These are phyloP conservation scores for Pichia cephalocereana DNA, from an alignment of 805 yeast species.

Conservation along the genomic window DNA sequence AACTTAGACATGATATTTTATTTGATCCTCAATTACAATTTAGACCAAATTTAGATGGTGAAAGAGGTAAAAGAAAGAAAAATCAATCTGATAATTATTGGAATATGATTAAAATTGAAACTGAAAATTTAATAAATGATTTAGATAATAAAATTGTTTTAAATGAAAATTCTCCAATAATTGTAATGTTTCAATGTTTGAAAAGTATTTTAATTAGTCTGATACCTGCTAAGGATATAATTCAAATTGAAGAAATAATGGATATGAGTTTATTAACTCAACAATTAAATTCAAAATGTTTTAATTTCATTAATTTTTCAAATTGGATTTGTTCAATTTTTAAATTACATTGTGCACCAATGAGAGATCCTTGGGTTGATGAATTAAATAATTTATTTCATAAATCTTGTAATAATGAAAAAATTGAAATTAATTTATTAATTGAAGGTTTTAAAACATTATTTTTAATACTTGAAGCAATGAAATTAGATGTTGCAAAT, in stretches of 20 bases:
- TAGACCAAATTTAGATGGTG: slow-evolving; percentile 87
- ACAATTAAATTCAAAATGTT: slow-evolving; percentile 61
- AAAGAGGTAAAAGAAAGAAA: slow-evolving; percentile 74
- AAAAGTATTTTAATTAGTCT: slow-evolving; percentile 66
- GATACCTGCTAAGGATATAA: slow-evolving; percentile 68
- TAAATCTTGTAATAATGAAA: slow-evolving; percentile 27
- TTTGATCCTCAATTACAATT: slow-evolving; percentile 90
- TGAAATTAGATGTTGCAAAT: slow-evolving; percentile 92
- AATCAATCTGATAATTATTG: slow-evolving; percentile 73
- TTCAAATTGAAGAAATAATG: slow-evolving; percentile 57
- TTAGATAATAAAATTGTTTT: slow-evolving; percentile 9
- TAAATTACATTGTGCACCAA: slow-evolving; percentile 90
- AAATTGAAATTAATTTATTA: slow-evolving; percentile 29
- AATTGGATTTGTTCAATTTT: slow-evolving; percentile 69
- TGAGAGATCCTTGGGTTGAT: slow-evolving; percentile 86
- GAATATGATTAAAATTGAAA: slow-evolving; percentile 66
- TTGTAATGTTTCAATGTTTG: slow-evolving; percentile 67
- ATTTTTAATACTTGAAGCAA: slow-evolving; percentile 80
- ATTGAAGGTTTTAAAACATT: slow-evolving; percentile 71
- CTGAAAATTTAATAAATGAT: slow-evolving; percentile 29
- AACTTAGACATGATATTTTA: slow-evolving; percentile 82
- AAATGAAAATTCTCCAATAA: slow-evolving; percentile 31
- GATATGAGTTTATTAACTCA: slow-evolving; percentile 71
- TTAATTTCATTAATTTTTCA: slow-evolving; percentile 62
- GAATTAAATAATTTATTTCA: slow-evolving; percentile 61